Percentiles rank a stretch among this genome's conserved stretches.
Conservation (phyloP, 768 basidiomycete species). For the Mycena indigotica region DNA sequence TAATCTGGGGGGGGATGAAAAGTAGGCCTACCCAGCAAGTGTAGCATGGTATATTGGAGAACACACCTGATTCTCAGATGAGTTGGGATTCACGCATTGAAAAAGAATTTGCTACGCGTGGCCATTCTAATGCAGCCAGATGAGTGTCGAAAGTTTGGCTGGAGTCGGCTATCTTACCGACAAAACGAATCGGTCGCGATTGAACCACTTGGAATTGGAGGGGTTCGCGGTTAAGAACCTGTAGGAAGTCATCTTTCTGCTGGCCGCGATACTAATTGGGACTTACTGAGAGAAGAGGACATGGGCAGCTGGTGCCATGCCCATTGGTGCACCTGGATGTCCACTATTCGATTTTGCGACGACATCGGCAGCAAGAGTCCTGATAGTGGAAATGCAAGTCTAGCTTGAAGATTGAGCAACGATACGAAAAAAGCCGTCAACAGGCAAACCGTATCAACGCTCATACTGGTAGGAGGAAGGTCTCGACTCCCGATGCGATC, state of each 20-base stretch:
- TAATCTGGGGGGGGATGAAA: neutral
- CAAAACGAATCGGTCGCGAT: conserved; percentile 95
- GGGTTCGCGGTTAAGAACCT: conserved; percentile 91
- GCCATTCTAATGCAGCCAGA: conserved; percentile 38
- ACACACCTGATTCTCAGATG: conserved; percentile 64
- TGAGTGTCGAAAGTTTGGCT: neutral
- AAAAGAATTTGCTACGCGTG: conserved; percentile 56
- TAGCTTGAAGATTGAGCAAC: neutral
- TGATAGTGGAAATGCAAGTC: conserved; percentile 40
- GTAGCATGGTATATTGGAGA: conserved; percentile 89
- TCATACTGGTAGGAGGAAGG: conserved; percentile 39
- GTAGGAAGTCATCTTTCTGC: neutral
- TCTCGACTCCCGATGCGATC: conserved; percentile 17
- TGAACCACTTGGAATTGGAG: conserved; percentile 89
- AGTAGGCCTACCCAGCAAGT: conserved; percentile 59
- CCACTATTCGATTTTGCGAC: conserved; percentile 91
- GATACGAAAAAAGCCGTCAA: neutral
- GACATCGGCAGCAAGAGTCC: conserved; percentile 73
- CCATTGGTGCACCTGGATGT: conserved; percentile 94
- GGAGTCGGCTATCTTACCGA: conserved; percentile 73
- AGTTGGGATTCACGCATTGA: neutral
- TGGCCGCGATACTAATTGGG: neutral
- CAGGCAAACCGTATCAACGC: conserved; percentile 28
- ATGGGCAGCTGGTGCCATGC: conserved; percentile 84
- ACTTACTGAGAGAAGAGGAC: conserved; percentile 74